Base-by-base conservation (phyloP, 345 rosid genomes). In the Mercurialis annua region DNA sequence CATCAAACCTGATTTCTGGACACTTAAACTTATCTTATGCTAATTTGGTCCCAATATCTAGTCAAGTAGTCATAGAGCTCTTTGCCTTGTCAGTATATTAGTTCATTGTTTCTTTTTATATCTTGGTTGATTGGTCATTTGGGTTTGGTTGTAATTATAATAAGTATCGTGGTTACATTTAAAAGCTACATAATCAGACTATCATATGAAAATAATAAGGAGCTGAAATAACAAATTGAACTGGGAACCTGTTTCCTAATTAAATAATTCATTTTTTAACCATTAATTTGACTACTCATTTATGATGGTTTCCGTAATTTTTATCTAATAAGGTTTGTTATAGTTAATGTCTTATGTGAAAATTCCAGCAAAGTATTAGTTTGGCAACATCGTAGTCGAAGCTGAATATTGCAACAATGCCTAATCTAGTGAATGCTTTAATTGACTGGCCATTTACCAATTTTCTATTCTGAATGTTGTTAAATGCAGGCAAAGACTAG, bases 401-500 rank as follows among this genome's bases (percentile, higher is more conserved):
- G 54, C 12, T 55, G 21, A 29, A 55, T 55, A 9, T 23, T 12
- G n/a, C n/a, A n/a, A 20, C 12, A 21, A 8, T 50, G 23, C 48
- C 5, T 26, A 16, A 8, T 8, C 3, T 10, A 49, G 34, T 34
- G 5, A 24, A 23, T 15, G 10, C 23, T 31, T 27, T 55, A 16
- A n/a, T 31, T 21, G 29, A 48, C 18, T 52, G 42, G 20, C 8
- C 8, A 8, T 42, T 1, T 3, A 21, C 33, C 36, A 47, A n/a
- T 38, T 6, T 43, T 12, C 6, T 12, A 5, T 50, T 69, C 9
- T 18, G n/a, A 10, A 10, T 24, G n/a, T 55, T 55, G 61, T 38
- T n/a, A 56, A 14, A 23, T 53, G 73, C 83, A 94, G 99, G 85
- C 99, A 91, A 84, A 91, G 98, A 75, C 82, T 94, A 68, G 75